Percentiles rank a stretch among this genome's conserved stretches.
Evolutionary conservation across 2,329 filamentous ascomycete species (phyloP).

Genomic region (Neopestalotiopsis clavispora): DNA sequence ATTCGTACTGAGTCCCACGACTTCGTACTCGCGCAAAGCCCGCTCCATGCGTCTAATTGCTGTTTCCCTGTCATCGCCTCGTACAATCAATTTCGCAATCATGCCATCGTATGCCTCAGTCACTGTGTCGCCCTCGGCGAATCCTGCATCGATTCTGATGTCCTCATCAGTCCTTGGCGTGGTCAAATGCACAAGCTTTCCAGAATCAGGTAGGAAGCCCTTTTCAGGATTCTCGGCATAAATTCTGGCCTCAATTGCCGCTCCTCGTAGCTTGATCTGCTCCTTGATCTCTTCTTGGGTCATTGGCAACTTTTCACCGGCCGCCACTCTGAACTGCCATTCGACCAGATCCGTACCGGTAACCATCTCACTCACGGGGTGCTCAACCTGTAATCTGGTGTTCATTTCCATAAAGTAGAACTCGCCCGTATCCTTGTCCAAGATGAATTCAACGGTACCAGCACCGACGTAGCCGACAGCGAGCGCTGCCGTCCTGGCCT

Average conservation of each 20-base stretch:
- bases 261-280: constrained; percentile 75
- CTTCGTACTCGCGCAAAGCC: constrained; percentile 86
- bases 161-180: constrained; percentile 73
- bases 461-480: constrained; percentile 89
- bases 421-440: constrained; percentile 79
- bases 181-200: constrained; percentile 80
- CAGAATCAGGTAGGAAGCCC: constrained; percentile 94
- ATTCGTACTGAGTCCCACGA: constrained; percentile 92
- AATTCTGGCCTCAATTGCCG: constrained; percentile 93
- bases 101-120: constrained; percentile 97
- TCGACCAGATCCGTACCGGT: constrained; percentile 80
- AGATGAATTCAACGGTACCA: constrained; percentile 88
- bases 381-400: constrained; percentile 93
- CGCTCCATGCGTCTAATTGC: constrained; percentile 82
- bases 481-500: constrained; percentile 68
- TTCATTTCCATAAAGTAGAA: constrained; percentile 88
- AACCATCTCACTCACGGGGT: constrained; percentile 82
- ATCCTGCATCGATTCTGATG: constrained; percentile 91
- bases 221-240: constrained; percentile 94
- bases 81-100: constrained; percentile 97
- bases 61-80: constrained; percentile 76
- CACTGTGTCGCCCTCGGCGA: constrained; percentile 88
- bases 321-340: constrained; percentile 87
- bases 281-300: constrained; percentile 70
- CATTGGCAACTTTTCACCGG: constrained; percentile 61